phyloP scores from a whole-genome alignment of 805 yeast species.

The Maudiozyma pseudohumilis region DNA sequence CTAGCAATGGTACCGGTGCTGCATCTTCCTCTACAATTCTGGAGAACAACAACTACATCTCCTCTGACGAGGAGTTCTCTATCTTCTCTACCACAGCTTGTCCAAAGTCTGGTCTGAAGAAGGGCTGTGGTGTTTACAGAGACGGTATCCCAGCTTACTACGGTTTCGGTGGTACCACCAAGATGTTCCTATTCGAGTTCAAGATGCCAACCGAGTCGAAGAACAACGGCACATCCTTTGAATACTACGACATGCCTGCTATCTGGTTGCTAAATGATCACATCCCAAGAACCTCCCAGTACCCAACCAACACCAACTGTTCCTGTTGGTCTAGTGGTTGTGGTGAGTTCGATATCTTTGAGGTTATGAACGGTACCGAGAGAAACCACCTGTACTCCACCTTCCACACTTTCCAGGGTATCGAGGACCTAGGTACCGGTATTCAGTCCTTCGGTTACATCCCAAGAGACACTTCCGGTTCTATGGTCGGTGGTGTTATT shows the following conservation, averaged over 20 bases:
- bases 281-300: slow-evolving; percentile 68
- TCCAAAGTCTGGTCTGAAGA: slow-evolving; percentile 40
- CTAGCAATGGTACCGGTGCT: slow-evolving; percentile 39
- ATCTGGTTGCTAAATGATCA: slow-evolving; percentile 67
- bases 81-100: slow-evolving; percentile 52
- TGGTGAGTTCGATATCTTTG: slow-evolving; percentile 72
- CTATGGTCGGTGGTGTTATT: slow-evolving; percentile 64
- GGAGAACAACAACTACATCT: slow-evolving; percentile 37
- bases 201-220: slow-evolving; percentile 49
- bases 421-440: slow-evolving; percentile 52
- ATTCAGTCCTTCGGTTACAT: slow-evolving; percentile 46
- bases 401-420: slow-evolving; percentile 62
- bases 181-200: slow-evolving; percentile 66
- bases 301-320: slow-evolving; percentile 47
- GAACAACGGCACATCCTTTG: slow-evolving; percentile 27
- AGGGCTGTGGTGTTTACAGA: slow-evolving; percentile 73
- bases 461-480: slow-evolving; percentile 38
- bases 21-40: slow-evolving; percentile 42
- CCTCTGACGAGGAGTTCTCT: slow-evolving; percentile 49
- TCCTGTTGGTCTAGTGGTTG: slow-evolving; percentile 74
- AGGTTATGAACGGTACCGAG: slow-evolving; percentile 56
- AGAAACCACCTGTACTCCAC: slow-evolving; percentile 50
- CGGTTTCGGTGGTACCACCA: slow-evolving; percentile 56
- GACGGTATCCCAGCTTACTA: slow-evolving; percentile 65
- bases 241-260: slow-evolving; percentile 55